A percentile compares a stretch with the other conserved stretches of the same genome.
phyloP scores from a whole-genome alignment of 768 basidiomycete species.

The Amanita pseudoporphyria region DNA sequence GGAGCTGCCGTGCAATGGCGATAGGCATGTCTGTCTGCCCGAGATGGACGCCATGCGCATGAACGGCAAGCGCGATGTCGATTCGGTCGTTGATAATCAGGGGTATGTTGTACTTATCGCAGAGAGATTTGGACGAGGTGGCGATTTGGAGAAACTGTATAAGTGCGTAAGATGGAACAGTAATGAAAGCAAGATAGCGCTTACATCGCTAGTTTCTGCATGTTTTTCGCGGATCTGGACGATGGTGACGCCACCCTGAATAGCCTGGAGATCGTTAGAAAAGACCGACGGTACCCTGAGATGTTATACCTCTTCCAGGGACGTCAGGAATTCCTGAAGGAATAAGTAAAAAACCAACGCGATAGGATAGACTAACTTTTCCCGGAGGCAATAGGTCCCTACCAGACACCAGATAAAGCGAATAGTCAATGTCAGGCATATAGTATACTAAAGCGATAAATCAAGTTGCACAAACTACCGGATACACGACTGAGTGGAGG shows the following conservation, averaged over 20 bases:
- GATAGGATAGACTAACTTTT: constrained; percentile 38
- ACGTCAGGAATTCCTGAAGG: constrained; percentile 30
- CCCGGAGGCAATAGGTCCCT: constrained; percentile 65
- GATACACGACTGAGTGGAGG: background rate
- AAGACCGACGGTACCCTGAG: background rate
- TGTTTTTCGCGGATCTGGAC: constrained; percentile 89
- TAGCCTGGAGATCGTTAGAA: constrained; percentile 35
- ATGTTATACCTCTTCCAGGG: constrained; percentile 57
- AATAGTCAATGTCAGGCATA: constrained; percentile 40
- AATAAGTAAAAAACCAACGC: constrained; percentile 7
- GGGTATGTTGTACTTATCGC: constrained; percentile 68
- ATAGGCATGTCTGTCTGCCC: constrained; percentile 85
- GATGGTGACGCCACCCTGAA: constrained; percentile 81
- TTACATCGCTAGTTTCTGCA: constrained; percentile 69
- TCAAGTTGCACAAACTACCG: background rate
- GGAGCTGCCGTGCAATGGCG: constrained; percentile 48
- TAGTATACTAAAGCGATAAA: background rate
- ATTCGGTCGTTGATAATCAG: constrained; percentile 83
- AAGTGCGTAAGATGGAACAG: background rate
- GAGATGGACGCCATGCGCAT: constrained; percentile 76
- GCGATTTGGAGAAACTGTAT: constrained; percentile 73
- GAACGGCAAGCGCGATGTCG: constrained; percentile 75
- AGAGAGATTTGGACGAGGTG: constrained; percentile 54
- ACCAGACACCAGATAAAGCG: constrained; percentile 84
- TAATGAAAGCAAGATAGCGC: constrained; percentile 11